Conservation (phyloP, 2,329 filamentous ascomycete genomes). For the Exserohilum rostratum region DNA sequence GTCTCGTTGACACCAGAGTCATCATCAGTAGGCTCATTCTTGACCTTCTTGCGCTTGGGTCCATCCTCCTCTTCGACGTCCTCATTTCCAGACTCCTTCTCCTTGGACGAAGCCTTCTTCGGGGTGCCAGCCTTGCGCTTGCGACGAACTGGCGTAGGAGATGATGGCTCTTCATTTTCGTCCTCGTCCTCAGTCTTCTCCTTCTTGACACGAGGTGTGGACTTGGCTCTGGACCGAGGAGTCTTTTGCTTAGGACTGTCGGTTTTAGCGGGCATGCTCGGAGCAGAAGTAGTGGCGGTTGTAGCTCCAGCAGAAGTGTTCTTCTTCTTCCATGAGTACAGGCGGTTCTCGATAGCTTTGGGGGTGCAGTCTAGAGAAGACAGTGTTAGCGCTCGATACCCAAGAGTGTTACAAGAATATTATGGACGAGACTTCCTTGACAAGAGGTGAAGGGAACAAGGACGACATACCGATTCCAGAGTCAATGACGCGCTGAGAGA, state of each 20-base stretch:
- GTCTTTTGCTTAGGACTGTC: background rate
- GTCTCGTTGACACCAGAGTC: background rate
- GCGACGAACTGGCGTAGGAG: background rate
- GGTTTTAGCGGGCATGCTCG: background rate
- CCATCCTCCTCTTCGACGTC: background rate
- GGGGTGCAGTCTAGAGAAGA: constrained; percentile 28
- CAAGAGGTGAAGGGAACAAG: too few relatives aligned
- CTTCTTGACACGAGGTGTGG: background rate
- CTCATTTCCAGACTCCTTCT: background rate
- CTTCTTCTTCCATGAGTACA: constrained; percentile 29
- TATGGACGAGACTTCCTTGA: background rate
- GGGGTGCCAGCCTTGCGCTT: background rate
- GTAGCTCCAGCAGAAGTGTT: constrained; percentile 1
- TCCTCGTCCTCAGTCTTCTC: background rate
- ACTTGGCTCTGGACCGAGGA: background rate
- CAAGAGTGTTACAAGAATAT: too few relatives aligned
- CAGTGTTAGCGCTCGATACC: background rate
- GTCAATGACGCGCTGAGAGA: constrained; percentile 13
- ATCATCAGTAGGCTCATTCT: background rate
- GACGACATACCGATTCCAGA: constrained; percentile 15
- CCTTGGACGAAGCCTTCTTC: background rate
- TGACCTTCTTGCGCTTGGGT: background rate
- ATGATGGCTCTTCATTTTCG: background rate
- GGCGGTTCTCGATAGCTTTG: constrained; percentile 36
- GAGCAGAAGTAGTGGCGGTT: background rate